A percentile compares a stretch with the other conserved stretches of the same genome.
These are phyloP conservation scores for Podila clonocystis DNA, from an alignment of 192 early-diverging fungal genomes.

Conservation along the genomic window DNA sequence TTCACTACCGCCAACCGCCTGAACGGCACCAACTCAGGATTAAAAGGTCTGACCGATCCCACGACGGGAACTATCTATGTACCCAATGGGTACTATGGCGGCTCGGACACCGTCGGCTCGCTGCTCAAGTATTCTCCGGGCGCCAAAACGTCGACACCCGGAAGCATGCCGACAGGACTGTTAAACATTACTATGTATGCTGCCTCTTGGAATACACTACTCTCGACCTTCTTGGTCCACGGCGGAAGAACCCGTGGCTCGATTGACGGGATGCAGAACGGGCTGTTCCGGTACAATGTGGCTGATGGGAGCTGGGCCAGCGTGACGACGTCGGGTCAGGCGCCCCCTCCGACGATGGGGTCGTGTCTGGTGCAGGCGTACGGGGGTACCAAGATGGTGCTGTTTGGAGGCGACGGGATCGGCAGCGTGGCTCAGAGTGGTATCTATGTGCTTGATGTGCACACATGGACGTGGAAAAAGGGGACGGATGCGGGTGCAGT, in stretches of 20 bases:
- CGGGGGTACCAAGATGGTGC: conserved; percentile 1
- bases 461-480: neutral
- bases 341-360: neutral
- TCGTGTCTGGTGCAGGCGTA: neutral
- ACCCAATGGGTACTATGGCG: conserved; percentile 3
- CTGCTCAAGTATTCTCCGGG: neutral
- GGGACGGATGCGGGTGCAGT: neutral
- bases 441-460: conserved; percentile 5
- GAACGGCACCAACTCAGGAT: neutral
- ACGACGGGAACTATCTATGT: conserved; percentile 1
- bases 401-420: neutral
- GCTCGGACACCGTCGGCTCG: neutral
- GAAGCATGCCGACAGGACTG: neutral
- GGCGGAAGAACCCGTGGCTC: neutral
- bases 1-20: neutral
- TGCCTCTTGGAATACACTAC: neutral
- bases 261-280: neutral
- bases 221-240: neutral
- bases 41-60: conserved; percentile 3
- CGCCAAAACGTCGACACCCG: neutral
- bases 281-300: neutral
- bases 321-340: neutral
- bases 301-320: neutral
- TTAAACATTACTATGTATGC: neutral
- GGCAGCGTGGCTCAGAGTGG: neutral